Evolutionary conservation across 2,329 filamentous ascomycete genomes (phyloP).

Genomic region (Aureobasidium mangrovei): DNA sequence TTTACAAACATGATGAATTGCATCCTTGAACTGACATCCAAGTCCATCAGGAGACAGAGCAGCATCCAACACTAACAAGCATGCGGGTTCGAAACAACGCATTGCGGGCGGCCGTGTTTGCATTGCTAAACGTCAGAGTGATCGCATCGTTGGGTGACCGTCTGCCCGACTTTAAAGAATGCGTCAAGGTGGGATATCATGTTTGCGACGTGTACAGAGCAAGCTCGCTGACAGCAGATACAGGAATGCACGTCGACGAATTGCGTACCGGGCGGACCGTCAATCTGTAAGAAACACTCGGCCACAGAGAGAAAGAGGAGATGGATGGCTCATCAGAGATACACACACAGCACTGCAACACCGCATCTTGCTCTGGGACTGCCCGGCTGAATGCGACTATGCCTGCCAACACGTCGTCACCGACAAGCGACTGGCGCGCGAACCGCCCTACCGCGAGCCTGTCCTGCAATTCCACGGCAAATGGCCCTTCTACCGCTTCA

Average conservation of each 20-base stretch:
- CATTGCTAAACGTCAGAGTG: constrained; percentile 20
- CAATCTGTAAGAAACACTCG: constrained; percentile 52
- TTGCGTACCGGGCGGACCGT: constrained; percentile 57
- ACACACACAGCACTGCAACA: constrained; percentile 62
- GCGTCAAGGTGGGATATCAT: constrained; percentile 58
- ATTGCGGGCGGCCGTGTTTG: constrained; percentile 8
- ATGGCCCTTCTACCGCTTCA: constrained; percentile 88
- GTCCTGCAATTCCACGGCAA: constrained; percentile 95
- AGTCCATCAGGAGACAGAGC: neutral
- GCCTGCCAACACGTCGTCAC: constrained; percentile 93
- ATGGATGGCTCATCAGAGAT: constrained; percentile 16
- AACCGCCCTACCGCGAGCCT: constrained; percentile 54
- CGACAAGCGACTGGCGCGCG: constrained; percentile 54
- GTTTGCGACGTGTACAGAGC: constrained; percentile 16
- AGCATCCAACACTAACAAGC: constrained; percentile 1
- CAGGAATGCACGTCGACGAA: constrained; percentile 76
- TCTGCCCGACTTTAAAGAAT: constrained; percentile 78
- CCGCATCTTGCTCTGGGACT: constrained; percentile 85
- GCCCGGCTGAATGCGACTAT: constrained; percentile 92
- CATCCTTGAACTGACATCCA: no score
- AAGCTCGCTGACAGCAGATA: constrained; percentile 7
- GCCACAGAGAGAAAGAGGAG: neutral
- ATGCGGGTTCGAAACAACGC: constrained; percentile 4
- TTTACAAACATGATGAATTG: no score
- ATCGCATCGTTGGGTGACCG: constrained; percentile 74